Evolutionary conservation across 768 basidiomycete genomes (phyloP).

Genomic region (Mycena latifolia): DNA sequence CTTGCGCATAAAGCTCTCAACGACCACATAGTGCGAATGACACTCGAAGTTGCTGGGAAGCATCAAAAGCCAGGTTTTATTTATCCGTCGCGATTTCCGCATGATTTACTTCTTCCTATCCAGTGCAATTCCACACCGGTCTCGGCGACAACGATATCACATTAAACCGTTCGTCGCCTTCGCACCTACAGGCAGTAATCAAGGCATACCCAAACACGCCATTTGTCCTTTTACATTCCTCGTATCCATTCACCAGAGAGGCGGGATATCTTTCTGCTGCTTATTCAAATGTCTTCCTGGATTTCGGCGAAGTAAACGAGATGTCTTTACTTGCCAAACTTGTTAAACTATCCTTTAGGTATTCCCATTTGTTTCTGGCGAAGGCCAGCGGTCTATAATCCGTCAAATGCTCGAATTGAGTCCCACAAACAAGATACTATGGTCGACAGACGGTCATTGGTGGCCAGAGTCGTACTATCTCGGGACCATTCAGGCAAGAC

Average conservation of each 20-base stretch:
- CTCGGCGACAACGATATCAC: conserved; percentile 81
- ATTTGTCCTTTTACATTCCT: conserved; percentile 79
- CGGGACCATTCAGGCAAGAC: conserved; percentile 72
- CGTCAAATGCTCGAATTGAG: conserved; percentile 76
- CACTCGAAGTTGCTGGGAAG: conserved; percentile 64
- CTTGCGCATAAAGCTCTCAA: conserved; percentile 74
- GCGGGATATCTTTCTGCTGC: conserved; percentile 82
- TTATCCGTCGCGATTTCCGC: not conserved
- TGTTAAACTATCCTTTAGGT: conserved; percentile 49
- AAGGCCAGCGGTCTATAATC: conserved; percentile 72
- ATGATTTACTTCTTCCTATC: conserved; percentile 6
- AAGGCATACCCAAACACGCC: conserved; percentile 68
- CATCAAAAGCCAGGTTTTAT: conserved; percentile 70
- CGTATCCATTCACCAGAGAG: conserved; percentile 85
- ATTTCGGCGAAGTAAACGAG: conserved; percentile 77
- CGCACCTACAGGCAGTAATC: conserved; percentile 77
- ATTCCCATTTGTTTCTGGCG: conserved; percentile 73
- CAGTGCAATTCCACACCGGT: conserved; percentile 90
- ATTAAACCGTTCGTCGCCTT: conserved; percentile 69
- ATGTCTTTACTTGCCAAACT: not conserved
- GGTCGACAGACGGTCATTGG: conserved; percentile 83
- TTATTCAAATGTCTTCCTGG: conserved; percentile 81
- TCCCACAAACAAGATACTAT: conserved; percentile 85
- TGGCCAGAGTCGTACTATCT: conserved; percentile 87
- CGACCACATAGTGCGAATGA: conserved; percentile 71